Base-by-base conservation (phyloP, 2,329 filamentous ascomycete genomes). In the Harringtonia aguacate region DNA sequence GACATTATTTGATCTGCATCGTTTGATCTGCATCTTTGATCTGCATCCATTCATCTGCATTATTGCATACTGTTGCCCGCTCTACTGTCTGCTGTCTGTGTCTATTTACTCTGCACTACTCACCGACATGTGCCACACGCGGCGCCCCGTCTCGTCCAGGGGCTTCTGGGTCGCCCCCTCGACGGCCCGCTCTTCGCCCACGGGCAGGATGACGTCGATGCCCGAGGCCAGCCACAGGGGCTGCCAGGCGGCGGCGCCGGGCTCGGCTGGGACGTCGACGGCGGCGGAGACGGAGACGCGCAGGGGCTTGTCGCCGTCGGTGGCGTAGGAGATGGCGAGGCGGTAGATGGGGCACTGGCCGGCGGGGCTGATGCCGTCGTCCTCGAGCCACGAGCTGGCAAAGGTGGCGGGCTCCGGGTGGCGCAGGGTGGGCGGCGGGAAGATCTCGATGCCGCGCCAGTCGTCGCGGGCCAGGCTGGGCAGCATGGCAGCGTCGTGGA, bases 401-500 rank as follows among this genome's bases (percentile, higher is more conserved):
- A 56, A 61, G 24, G 45, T 48, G 17, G 33, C 28, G 10, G 27
- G 30, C 6, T 10, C 17, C 22, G 37, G 18, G 40, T 15, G n/a
- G 51, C n/a, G 47, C 36, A 52, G 50, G 41, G n/a, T 45, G 40
- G 42, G 55, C 4, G 58, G 56, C 10, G 60, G 60, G 48, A 56
- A 62, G 35, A 62, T 55, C 52, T 62, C 60, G n/a, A 60, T 53
- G 4, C 53, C 58, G 12, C 59, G 55, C 51, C 53, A 59, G 49
- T 61, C 57, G 37, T 62, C 59, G 34, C 52, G 56, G 36, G 52
- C 53, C 21, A 59, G 35, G 36, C 40, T 42, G 1, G 57, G 56
- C 44, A 58, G 59, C 47, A 61, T 58, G 1, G 50, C 52, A 33
- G 58, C 52, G 8, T 54, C 53, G 36, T 18, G 34, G 7, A 24